A percentile compares a stretch with the other conserved stretches of the same genome.
phyloP scores from a whole-genome alignment of 2,329 filamentous ascomycete genomes.

The Annulohypoxylon truncatum region DNA sequence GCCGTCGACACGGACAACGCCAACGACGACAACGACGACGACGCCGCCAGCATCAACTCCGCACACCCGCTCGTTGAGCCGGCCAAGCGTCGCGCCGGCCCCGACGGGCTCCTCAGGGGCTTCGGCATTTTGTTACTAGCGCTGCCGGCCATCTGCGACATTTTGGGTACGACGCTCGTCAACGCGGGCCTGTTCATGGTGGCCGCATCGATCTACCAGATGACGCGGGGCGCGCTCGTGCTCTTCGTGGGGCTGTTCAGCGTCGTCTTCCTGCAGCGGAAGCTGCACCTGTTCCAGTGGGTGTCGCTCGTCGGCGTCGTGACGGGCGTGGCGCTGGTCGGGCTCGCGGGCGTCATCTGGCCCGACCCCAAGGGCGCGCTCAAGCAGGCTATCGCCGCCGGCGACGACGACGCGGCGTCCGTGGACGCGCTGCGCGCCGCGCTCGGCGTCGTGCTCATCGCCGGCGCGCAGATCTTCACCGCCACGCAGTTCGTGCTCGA shows the following conservation, averaged over 20 bases:
- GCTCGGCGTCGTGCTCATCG: slow-evolving; percentile 89
- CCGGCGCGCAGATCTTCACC: slow-evolving; percentile 94
- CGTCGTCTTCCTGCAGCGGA: slow-evolving; percentile 86
- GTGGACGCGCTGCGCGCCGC: slow-evolving; percentile 72
- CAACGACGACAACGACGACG: slow-evolving; percentile 60
- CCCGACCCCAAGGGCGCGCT: slow-evolving; percentile 67
- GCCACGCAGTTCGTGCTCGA: slow-evolving; percentile 96
- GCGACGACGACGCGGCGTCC: slow-evolving; percentile 54
- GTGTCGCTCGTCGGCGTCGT: slow-evolving; percentile 87
- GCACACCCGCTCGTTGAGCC: slow-evolving; percentile 57
- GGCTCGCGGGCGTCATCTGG: slow-evolving; percentile 86
- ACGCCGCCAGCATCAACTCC: slow-evolving; percentile 58
- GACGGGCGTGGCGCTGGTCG: slow-evolving; percentile 87
- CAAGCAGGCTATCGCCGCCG: slow-evolving; percentile 49
- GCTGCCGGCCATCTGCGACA: slow-evolving; percentile 91
- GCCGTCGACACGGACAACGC: slow-evolving; percentile 66
- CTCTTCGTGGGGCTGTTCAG: slow-evolving; percentile 97
- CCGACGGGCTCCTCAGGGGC: slow-evolving; percentile 74
- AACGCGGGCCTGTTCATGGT: slow-evolving; percentile 95
- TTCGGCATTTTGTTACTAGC: slow-evolving; percentile 79
- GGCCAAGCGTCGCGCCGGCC: slow-evolving; percentile 51
- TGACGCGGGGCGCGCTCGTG: slow-evolving; percentile 94
- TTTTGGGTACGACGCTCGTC: slow-evolving; percentile 95
- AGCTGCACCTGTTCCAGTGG: slow-evolving; percentile 91
- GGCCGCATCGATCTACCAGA: slow-evolving; percentile 96